A percentile compares a stretch with the other conserved stretches of the same genome.
These are phyloP conservation scores for Luffa aegyptiaca DNA, from an alignment of 306 rosid species.

Conservation along the genomic window DNA sequence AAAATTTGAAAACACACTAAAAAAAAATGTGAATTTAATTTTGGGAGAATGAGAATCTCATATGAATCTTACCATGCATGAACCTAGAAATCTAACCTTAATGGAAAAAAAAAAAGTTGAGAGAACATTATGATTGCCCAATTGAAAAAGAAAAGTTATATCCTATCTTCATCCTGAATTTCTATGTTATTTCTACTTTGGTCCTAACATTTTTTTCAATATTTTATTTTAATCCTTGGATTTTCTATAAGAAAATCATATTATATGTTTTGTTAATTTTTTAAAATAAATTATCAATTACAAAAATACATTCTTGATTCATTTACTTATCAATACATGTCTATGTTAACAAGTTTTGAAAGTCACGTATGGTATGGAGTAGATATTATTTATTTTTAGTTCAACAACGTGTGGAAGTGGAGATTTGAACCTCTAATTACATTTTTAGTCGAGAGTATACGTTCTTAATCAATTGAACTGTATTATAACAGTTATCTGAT, in stretches of 20 bases:
- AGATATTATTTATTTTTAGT: too few species aligned
- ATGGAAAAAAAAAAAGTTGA: neutral
- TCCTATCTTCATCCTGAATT: neutral
- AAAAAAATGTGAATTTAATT: neutral
- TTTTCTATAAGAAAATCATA: neutral
- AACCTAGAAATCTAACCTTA: neutral
- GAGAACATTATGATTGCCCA: neutral
- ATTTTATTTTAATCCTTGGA: neutral
- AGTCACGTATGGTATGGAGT: too few species aligned
- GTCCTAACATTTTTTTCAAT: neutral
- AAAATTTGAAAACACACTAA: neutral
- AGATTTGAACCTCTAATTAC: too few species aligned
- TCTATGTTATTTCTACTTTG: neutral
- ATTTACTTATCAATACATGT: neutral
- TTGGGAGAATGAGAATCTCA: neutral
- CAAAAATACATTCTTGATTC: neutral
- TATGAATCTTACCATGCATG: neutral
- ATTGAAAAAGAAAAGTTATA: neutral
- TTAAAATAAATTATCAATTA: neutral
- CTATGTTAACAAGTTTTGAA: too few species aligned
- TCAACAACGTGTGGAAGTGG: too few species aligned
- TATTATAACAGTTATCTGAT: too few species aligned
- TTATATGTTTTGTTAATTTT: neutral
- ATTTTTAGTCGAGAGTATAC: too few species aligned
- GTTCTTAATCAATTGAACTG: too few species aligned